These are phyloP conservation scores for Patellaria atrata DNA, from an alignment of 495 filamentous ascomycete genomes.

Conservation along the genomic window DNA sequence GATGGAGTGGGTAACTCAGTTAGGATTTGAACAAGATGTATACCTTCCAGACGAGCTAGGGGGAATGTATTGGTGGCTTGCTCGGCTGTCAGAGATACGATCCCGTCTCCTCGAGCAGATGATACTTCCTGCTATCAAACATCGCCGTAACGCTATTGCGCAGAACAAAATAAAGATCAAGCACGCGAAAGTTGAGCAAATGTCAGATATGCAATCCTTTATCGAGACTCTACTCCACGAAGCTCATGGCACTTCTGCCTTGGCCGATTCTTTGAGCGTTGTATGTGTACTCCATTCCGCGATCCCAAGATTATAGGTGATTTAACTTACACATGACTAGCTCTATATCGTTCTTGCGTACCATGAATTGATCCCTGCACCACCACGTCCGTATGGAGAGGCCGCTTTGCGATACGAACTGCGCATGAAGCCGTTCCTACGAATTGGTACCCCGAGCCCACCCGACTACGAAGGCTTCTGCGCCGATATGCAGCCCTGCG, in stretches of 20 bases:
- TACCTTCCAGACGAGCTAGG: constrained; percentile 78
- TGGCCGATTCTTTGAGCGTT: constrained; percentile 51
- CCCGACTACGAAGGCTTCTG: constrained; percentile 49
- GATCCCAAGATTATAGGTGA: neutral
- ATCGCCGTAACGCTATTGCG: too few species aligned
- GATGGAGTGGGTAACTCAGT: constrained; percentile 77
- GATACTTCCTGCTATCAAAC: constrained; percentile 6
- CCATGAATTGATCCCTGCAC: constrained; percentile 41
- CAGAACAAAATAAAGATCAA: constrained; percentile 1
- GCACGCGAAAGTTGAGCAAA: constrained; percentile 6
- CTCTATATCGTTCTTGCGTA: constrained; percentile 55
- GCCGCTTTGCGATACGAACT: constrained; percentile 65
- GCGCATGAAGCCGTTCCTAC: constrained; percentile 77
- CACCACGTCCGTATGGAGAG: constrained; percentile 52
- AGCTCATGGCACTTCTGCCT: constrained; percentile 49
- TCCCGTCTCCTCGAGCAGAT: constrained; percentile 3
- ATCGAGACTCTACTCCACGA: constrained; percentile 38
- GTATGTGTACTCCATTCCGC: constrained; percentile 19
- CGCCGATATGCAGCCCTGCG: constrained; percentile 29
- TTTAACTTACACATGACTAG: too few species aligned
- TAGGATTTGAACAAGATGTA: constrained; percentile 89
- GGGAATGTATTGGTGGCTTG: constrained; percentile 73
- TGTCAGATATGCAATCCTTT: constrained; percentile 34
- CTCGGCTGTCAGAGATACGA: constrained; percentile 8
- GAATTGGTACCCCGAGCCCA: constrained; percentile 55